Evolutionary conservation across 768 basidiomycete species (phyloP).

Genomic region (Termitomyces sp.): DNA sequence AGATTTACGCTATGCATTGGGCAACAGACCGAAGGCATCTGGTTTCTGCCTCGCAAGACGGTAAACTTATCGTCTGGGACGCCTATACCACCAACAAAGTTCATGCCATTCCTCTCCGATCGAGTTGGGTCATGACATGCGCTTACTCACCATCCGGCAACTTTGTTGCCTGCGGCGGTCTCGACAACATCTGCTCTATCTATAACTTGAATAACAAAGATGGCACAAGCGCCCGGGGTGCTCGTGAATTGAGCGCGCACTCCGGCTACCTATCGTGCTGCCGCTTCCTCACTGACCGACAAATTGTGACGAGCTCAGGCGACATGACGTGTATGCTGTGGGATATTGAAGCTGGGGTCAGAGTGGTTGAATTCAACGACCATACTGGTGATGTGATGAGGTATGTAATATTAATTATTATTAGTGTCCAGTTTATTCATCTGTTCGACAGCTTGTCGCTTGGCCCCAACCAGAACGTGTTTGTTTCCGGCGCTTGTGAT

Average conservation of each 20-base stretch:
- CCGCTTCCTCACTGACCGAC: constrained; percentile 96
- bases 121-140: constrained; percentile 99
- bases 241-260: constrained; percentile 94
- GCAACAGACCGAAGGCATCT: constrained; percentile 95
- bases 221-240: constrained; percentile 78
- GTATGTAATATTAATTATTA: constrained; percentile 39
- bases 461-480: constrained; percentile 88
- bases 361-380: constrained; percentile 98
- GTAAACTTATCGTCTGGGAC: constrained; percentile 99
- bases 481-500: constrained; percentile 99
- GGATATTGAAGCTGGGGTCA: constrained; percentile 97
- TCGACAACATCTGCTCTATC: constrained; percentile 99
- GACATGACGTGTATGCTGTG: constrained; percentile 99
- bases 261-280: constrained; percentile 98
- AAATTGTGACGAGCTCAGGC: constrained; percentile 96
- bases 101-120: constrained; percentile 95
- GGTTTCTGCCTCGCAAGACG: constrained; percentile 99
- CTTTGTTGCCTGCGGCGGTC: constrained; percentile 96
- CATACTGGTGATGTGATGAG: constrained; percentile 99
- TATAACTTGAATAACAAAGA: constrained; percentile 89
- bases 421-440: constrained; percentile 11
- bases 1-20: constrained; percentile 99
- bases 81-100: constrained; percentile 99
- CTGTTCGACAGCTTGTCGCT: constrained; percentile 71
- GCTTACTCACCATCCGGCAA: constrained; percentile 97